Evolutionary conservation across 2,329 filamentous ascomycete genomes (phyloP), one percentile per base, ranked within the genome.

Genomic region (Didymella pinodella): DNA sequence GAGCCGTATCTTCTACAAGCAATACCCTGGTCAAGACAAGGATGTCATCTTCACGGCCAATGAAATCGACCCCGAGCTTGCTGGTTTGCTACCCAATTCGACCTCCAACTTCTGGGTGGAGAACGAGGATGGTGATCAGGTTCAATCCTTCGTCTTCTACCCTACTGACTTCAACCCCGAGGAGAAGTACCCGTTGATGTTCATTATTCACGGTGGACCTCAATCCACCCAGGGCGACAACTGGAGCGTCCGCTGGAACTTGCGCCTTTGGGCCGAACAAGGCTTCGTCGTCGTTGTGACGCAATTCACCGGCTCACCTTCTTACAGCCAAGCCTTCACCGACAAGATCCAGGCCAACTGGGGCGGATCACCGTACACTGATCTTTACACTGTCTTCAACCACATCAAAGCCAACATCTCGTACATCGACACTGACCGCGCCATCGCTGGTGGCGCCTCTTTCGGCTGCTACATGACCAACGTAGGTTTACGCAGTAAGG

Each of bases 211-310:
- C 72, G 92, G 92, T 55, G 92, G 92, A 0, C 92, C 92, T 0
- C 91, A 95, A 72, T 85, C 86, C 20, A 85, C 90, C 0, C 92
- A 90, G 86, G 80, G 77, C 20, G 89, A 95, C 67, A 82, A 83
- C 43, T 96, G 92, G 91, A 90, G 86, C 73, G 91, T 87, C 1
- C 83, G 92, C 18, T 96, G 92, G 92, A 96, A 96, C 73, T 86
- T 90, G 7, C 89, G 90, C 56, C 84, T 93, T 3, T 96, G 92
- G 75, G 91, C 92, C 1, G 92, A 96, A 72, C 91, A 94, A 77
- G 92, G 92, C 29, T 96, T 95, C 70, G 84, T 96, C 4, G 90
- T 90, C 8, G 88, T 96, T 29, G 84, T 87, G 29, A 90, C 91
- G 3, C 96, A 96, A 72, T 91, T 91, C 31, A 95, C 91, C 0